Conservation (phyloP, 1,284 basidiomycete genomes). For the Ustilago bromivora region DNA sequence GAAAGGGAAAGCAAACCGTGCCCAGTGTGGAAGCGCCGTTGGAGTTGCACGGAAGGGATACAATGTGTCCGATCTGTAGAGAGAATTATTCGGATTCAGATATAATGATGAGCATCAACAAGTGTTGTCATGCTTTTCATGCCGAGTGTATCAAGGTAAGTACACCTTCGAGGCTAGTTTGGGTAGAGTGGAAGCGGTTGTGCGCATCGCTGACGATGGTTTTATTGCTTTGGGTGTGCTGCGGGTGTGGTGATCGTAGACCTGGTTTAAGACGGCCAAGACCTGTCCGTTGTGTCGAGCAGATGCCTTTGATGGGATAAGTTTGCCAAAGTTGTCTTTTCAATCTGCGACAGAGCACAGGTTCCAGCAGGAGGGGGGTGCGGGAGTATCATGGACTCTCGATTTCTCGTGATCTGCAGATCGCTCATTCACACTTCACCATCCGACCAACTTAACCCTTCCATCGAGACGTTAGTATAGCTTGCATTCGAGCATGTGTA, state of each 20-base stretch:
- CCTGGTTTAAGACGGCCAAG: conserved; percentile 49
- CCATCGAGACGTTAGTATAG: too few species aligned
- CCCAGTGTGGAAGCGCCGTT: background rate
- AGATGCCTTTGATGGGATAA: conserved; percentile 39
- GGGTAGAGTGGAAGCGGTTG: too few species aligned
- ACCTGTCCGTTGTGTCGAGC: conserved; percentile 43
- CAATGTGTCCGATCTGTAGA: conserved; percentile 49
- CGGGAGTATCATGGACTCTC: conserved; percentile 13
- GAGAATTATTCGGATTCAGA: conserved; percentile 46
- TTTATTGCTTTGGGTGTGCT: background rate
- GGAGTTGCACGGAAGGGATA: conserved; percentile 14
- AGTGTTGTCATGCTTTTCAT: conserved; percentile 48
- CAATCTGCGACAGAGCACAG: conserved; percentile 10
- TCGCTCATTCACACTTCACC: background rate
- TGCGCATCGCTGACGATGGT: background rate
- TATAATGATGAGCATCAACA: conserved; percentile 42
- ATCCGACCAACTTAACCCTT: too few species aligned
- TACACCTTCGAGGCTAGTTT: background rate
- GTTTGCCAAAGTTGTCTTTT: conserved; percentile 25
- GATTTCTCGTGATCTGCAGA: conserved; percentile 5
- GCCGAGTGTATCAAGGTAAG: conserved; percentile 44
- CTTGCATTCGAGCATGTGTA: too few species aligned
- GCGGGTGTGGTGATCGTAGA: conserved; percentile 12
- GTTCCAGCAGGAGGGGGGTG: background rate
- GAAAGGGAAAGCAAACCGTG: conserved; percentile 18